Conservation (phyloP, 192 early-diverging fungal species). For the Rhizophagus prolifer region DNA sequence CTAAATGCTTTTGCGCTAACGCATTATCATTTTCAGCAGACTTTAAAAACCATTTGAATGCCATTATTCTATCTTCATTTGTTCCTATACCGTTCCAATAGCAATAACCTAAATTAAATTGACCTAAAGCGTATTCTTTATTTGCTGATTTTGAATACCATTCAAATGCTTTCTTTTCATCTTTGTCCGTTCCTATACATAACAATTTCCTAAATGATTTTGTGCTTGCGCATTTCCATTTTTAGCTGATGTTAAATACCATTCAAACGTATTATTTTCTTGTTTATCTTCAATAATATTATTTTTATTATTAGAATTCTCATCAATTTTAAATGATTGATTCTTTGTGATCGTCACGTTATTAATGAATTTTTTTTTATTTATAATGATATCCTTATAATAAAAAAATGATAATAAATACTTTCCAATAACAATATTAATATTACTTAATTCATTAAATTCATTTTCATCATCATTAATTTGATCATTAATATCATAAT, state of each 20-base stretch:
- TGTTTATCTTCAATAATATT: constrained; percentile 36
- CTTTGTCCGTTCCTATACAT: background rate
- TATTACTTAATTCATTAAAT: too few relatives aligned
- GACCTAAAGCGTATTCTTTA: constrained; percentile 55
- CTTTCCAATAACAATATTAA: too few relatives aligned
- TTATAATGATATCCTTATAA: too few relatives aligned
- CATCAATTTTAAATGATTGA: too few relatives aligned
- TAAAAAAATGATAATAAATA: too few relatives aligned
- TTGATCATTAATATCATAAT: too few relatives aligned
- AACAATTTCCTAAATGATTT: too few relatives aligned
- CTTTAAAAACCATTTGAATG: too few relatives aligned
- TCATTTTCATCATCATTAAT: too few relatives aligned
- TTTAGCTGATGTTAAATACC: constrained; percentile 63
- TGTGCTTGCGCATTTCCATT: constrained; percentile 69
- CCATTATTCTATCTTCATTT: constrained; percentile 53
- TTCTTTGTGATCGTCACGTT: too few relatives aligned
- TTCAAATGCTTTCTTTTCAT: constrained; percentile 49
- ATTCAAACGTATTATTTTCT: constrained; percentile 49
- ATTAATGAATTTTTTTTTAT: too few relatives aligned
- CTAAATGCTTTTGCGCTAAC: constrained; percentile 51
- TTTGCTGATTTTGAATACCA: constrained; percentile 65
- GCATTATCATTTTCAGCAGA: constrained; percentile 55
- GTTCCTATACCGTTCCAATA: constrained; percentile 74
- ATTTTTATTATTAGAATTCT: too few relatives aligned
- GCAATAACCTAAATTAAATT: constrained; percentile 32